A percentile compares a stretch with the other conserved stretches of the same genome.
These are phyloP conservation scores for Rosa rugosa DNA, from an alignment of 306 rosid species.

Conservation along the genomic window DNA sequence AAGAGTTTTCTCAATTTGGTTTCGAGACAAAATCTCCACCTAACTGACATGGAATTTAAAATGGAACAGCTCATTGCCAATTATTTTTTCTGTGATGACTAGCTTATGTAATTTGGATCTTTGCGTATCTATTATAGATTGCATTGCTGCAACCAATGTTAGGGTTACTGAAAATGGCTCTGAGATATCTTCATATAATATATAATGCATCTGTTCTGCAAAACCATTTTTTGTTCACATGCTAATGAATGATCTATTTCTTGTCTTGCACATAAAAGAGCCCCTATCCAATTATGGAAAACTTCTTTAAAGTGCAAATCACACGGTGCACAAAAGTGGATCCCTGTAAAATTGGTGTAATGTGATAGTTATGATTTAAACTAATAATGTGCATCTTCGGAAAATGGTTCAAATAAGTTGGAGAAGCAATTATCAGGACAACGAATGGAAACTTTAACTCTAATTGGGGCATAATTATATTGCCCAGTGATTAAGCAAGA, in stretches of 20 bases:
- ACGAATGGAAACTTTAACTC: background rate
- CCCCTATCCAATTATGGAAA: conserved; percentile 1
- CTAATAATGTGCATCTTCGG: conserved; percentile 3
- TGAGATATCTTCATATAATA: conserved; percentile 6
- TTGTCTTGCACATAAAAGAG: background rate
- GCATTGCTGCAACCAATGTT: conserved; percentile 3
- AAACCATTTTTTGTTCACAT: conserved; percentile 12
- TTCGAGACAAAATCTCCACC: conserved; percentile 21
- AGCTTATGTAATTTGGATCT: background rate
- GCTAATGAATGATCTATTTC: conserved; percentile 8
- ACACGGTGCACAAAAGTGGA: conserved; percentile 1
- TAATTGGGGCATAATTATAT: background rate
- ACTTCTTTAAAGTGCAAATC: background rate
- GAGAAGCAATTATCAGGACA: background rate
- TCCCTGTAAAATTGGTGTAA: conserved; percentile 4
- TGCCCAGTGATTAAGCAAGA: conserved; percentile 1
- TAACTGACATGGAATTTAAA: conserved; percentile 17
- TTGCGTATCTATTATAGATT: background rate
- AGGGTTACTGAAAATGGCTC: background rate
- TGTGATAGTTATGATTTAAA: background rate
- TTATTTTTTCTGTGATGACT: conserved; percentile 9
- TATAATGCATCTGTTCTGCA: conserved; percentile 5
- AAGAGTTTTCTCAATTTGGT: conserved; percentile 12
- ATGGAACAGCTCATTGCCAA: conserved; percentile 18
- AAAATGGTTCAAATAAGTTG: background rate